Conservation (phyloP, 2,329 filamentous ascomycete genomes). For the Colletotrichum phormii region DNA sequence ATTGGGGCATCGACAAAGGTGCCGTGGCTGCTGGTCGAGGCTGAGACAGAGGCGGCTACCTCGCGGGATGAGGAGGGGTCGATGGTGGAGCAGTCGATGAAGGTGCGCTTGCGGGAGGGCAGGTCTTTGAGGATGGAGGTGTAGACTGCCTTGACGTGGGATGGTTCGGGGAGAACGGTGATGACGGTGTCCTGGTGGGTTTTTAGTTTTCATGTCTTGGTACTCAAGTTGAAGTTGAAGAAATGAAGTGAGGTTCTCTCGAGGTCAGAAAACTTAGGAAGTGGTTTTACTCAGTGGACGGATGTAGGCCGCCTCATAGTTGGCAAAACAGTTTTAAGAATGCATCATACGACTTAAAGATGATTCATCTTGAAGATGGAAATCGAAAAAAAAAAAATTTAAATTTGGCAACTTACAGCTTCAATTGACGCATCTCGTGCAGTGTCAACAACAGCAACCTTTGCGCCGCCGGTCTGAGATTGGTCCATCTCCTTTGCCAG, state of each 20-base stretch:
- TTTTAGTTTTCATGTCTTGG: conserved; percentile 40
- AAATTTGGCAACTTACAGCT: conserved; percentile 63
- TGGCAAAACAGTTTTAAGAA: conserved; percentile 8
- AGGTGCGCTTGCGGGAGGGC: conserved; percentile 74
- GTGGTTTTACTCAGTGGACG: neutral
- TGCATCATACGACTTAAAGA: neutral
- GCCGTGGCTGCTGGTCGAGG: conserved; percentile 65
- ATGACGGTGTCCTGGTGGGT: conserved; percentile 80
- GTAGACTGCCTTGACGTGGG: conserved; percentile 88
- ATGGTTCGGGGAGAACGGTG: conserved; percentile 88
- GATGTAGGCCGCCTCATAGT: neutral
- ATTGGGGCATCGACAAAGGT: conserved; percentile 95
- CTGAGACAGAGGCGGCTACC: conserved; percentile 76
- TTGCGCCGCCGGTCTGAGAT: conserved; percentile 57
- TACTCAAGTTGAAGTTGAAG: neutral
- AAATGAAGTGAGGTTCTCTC: neutral
- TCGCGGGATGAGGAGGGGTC: conserved; percentile 86
- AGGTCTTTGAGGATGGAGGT: conserved; percentile 75
- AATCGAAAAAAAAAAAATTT: neutral
- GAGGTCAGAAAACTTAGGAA: neutral
- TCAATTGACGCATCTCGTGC: conserved; percentile 62
- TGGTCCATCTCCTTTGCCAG: conserved; percentile 60
- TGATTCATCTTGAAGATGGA: conserved; percentile 34
- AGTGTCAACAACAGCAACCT: conserved; percentile 56
- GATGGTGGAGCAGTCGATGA: conserved; percentile 97